Evolutionary conservation across 1,284 basidiomycete genomes (phyloP).

Genomic region (Leccinum angustisporum): DNA sequence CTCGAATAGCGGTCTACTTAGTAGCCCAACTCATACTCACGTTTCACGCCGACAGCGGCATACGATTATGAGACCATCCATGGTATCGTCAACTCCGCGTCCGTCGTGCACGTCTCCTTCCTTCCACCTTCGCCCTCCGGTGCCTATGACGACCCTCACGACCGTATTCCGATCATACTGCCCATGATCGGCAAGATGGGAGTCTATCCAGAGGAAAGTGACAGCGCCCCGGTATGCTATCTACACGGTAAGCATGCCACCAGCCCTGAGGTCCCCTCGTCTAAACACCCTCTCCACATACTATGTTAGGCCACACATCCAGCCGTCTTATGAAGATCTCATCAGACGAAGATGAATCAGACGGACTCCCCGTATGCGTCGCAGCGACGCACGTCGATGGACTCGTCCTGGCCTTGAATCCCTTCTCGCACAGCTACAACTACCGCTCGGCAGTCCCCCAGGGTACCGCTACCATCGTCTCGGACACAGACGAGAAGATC

Average conservation of each 20-base stretch:
- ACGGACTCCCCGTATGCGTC: slow-evolving; percentile 20
- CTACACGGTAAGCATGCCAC: slow-evolving; percentile 21
- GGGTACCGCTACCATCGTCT: slow-evolving; percentile 17
- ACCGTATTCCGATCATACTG: slow-evolving; percentile 24
- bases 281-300: background rate
- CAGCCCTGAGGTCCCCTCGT: no score
- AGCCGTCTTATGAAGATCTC: slow-evolving; percentile 31
- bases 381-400: slow-evolving; percentile 30
- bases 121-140: slow-evolving; percentile 20
- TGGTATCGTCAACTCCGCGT: slow-evolving; percentile 22
- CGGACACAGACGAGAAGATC: slow-evolving; percentile 22
- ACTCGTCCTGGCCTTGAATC: slow-evolving; percentile 23
- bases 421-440: slow-evolving; percentile 31
- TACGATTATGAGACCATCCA: slow-evolving; percentile 27
- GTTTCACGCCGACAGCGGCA: slow-evolving; percentile 9
- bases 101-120: slow-evolving; percentile 29
- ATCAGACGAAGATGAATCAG: background rate
- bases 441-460: slow-evolving; percentile 30
- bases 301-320: slow-evolving; percentile 19
- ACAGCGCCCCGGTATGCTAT: slow-evolving; percentile 22
- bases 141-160: slow-evolving; percentile 10
- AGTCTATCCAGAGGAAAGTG: slow-evolving; percentile 13
- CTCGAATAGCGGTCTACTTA: background rate
- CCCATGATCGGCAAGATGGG: slow-evolving; percentile 30
- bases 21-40: background rate